Base-by-base conservation (phyloP, 208 protist species). In the Trypanosomatidae sp. region DNA sequence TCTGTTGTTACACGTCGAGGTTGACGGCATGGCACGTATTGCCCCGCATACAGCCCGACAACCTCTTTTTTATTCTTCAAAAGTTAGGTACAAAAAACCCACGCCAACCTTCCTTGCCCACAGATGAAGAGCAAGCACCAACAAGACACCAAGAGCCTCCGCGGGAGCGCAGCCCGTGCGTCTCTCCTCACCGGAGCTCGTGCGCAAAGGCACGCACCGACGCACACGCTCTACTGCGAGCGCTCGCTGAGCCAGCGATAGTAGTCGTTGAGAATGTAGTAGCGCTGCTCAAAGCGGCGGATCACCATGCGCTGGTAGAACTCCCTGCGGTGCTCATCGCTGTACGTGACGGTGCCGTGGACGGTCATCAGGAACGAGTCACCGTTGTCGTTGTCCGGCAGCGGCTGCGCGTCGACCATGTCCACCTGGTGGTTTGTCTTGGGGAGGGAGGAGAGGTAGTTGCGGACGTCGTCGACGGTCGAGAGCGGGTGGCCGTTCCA, bases 261-360 rank as follows among this genome's bases (percentile, higher is more conserved):
- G 85, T 97, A 97, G 76, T 97, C 92, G 69, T 97, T 93, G 22
- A 97, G 33, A 33, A 97, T 95, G 84, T 95, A 95, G 60, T 91
- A 94, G 5, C 80, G 72, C 39, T 84, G 87, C n/a, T 90, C 83
- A 15, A 82, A 75, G 50, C 86, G 83, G n/a, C 90, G 82, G 62
- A 97, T 82, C 15, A 95, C 86, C 64, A 97, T 78, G 30, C 92
- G 85, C 73, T 97, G 92, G 68, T 88, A 97, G 49, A 97, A 97
- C 71, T 95, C 88, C 9, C 92, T 74, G 62, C 85, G 85, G 77
- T 97, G 92, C 77, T 97, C 92, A 59, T 93, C 86, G 73, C 91
- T 89, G 67, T 97, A 97, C 13, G 88, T 95, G 19, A 95, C 90
- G 3, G 79, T 81, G 25, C 92, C 92, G 73, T 93, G 86, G 8